Evolutionary conservation across 345 rosid genomes (phyloP).

Genomic region (Syzygium oleosum): DNA sequence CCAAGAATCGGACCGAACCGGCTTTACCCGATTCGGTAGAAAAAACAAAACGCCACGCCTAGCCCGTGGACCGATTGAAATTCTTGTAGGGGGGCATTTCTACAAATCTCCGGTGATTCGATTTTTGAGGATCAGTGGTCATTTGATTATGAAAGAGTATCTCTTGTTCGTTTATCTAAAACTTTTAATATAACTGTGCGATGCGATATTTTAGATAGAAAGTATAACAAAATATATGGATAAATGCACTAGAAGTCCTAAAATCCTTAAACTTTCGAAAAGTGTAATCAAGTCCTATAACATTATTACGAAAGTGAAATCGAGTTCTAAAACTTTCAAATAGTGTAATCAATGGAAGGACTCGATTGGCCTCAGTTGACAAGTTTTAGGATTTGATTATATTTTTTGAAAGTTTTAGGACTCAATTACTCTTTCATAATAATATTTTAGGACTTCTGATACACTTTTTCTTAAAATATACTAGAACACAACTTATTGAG

Average conservation of each 20-base stretch:
- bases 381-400: no score
- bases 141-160: background rate
- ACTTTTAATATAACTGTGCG: background rate
- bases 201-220: background rate
- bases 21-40: background rate
- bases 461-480: background rate
- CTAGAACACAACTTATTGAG: background rate
- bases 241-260: no score
- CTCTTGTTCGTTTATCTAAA: accelerated
- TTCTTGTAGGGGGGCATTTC: background rate
- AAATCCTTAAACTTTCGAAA: no score
- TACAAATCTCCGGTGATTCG: background rate
- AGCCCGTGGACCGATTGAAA: background rate
- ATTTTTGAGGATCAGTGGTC: background rate
- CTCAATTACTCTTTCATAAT: no score
- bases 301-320: no score
- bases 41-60: background rate
- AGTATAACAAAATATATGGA: background rate
- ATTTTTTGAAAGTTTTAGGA: no score
- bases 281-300: no score
- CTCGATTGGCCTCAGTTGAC: no score
- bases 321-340: no score
- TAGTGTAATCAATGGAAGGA: no score
- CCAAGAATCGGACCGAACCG: no score
- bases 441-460: no score